Evolutionary conservation across 2,329 filamentous ascomycete species (phyloP).

Genomic region (Verticillium alfalfae): DNA sequence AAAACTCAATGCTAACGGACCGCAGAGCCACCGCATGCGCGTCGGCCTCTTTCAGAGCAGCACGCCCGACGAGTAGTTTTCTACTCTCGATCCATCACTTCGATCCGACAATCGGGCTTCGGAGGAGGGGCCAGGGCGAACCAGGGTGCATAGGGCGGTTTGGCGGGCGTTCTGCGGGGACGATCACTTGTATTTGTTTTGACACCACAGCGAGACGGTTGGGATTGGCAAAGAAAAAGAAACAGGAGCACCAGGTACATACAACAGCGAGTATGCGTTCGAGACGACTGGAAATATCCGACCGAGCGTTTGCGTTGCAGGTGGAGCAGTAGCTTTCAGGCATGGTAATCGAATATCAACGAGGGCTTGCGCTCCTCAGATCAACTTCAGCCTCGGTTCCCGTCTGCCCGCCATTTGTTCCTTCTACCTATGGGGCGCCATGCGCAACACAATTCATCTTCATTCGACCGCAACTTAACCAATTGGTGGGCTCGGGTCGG

Average conservation of each 20-base stretch:
- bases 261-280: neutral
- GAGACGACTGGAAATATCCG: neutral
- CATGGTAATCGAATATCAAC: neutral
- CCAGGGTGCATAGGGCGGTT: neutral
- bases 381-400: neutral
- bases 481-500: neutral
- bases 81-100: neutral
- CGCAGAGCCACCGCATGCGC: slow-evolving; percentile 70
- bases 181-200: neutral
- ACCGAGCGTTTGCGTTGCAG: neutral
- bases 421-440: neutral
- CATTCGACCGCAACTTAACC: neutral
- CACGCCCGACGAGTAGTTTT: slow-evolving; percentile 51
- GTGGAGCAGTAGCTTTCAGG: neutral
- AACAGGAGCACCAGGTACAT: neutral
- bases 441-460: neutral
- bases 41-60: slow-evolving; percentile 66
- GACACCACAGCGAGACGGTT: neutral
- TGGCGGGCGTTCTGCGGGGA: slow-evolving; percentile 1
- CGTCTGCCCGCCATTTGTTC: neutral
- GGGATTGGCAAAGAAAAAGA: neutral
- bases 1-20: neutral
- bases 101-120: neutral
- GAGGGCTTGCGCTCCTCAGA: neutral
- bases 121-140: neutral